Evolutionary conservation across 169 alveolate genomes (phyloP), one percentile per base, ranked within the genome.

Genomic region (Cryptosporidium bovis): DNA sequence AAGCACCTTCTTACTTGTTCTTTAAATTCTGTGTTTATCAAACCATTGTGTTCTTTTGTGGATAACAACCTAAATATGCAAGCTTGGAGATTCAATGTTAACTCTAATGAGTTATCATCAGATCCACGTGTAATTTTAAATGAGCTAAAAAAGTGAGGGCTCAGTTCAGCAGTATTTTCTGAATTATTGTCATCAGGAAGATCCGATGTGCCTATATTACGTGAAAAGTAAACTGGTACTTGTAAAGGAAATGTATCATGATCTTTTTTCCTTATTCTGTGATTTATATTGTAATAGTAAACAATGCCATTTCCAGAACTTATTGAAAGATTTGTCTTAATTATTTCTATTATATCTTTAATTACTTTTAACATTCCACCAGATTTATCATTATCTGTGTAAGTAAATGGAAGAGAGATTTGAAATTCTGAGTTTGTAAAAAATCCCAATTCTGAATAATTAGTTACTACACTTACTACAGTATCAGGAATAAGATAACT

Each of bases 181-280:
- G 83, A 55, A 53, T 27, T 69, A 58, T 62, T 33, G 56, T 60
- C 58, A 20, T 51, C 27, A 36, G 36, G 44, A 16, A 16, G 5
- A 13, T 56, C 71, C 10, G 27, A 0, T 13, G 7, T n/a, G 27
- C 56, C 62, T 1, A 44, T 20, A 13, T 34, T 24, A 29, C 46
- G 71, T 13, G 60, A 58, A 77, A 77, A 77, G 29, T 56, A 77
- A 33, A 77, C 64, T 34, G 87, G 87, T 4, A 77, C 31, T 60
- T 77, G 71, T 8, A 60, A 44, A 20, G 87, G 87, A 1, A 62
- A 36, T 8, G 55, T 34, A 36, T 60, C 36, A 31, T 15, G 15
- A 60, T 77, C 64, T n/a, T 60, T 62, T 6, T n/a, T 50, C 12
- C 44, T 2, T 48, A 60, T 56, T 29, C 56, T 77, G 46, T 60